A percentile compares a stretch with the other conserved stretches of the same genome.
These are phyloP conservation scores for Abrus precatorius DNA, from an alignment of 306 rosid genomes.

Conservation along the genomic window DNA sequence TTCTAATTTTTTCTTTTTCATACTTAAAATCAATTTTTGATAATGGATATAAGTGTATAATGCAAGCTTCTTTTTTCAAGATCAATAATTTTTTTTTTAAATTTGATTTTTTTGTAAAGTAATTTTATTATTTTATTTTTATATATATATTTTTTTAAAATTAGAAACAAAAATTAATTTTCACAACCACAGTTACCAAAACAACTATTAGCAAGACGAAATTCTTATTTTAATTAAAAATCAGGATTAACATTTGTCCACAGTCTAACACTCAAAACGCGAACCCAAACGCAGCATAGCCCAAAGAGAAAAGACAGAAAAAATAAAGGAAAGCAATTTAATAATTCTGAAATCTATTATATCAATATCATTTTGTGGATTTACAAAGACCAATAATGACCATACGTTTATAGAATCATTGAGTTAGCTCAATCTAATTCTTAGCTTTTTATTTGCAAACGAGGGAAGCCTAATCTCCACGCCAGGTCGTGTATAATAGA, in stretches of 20 bases:
- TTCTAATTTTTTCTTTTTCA: too few species aligned
- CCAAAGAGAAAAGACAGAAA: background rate
- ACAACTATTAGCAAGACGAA: too few species aligned
- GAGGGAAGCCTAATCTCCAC: background rate
- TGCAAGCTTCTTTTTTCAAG: too few species aligned
- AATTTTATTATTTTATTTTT: too few species aligned
- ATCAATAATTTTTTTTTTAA: too few species aligned
- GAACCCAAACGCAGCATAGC: background rate
- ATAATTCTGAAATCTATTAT: constrained; percentile 26
- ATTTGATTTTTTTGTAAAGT: too few species aligned
- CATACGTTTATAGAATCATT: background rate
- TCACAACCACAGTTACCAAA: too few species aligned
- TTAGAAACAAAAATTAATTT: too few species aligned
- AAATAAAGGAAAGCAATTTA: background rate
- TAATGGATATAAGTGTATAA: too few species aligned
- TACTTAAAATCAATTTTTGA: too few species aligned
- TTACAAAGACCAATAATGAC: constrained; percentile 3
- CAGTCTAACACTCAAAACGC: background rate
- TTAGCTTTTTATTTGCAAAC: background rate
- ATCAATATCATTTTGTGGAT: constrained; percentile 4
- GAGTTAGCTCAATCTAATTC: background rate
- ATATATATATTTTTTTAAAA: too few species aligned
- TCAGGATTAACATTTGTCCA: background rate
- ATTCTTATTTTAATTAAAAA: background rate
- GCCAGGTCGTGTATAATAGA: background rate